Conservation (phyloP, 306 rosid species). For the Quercus agrifolia region DNA sequence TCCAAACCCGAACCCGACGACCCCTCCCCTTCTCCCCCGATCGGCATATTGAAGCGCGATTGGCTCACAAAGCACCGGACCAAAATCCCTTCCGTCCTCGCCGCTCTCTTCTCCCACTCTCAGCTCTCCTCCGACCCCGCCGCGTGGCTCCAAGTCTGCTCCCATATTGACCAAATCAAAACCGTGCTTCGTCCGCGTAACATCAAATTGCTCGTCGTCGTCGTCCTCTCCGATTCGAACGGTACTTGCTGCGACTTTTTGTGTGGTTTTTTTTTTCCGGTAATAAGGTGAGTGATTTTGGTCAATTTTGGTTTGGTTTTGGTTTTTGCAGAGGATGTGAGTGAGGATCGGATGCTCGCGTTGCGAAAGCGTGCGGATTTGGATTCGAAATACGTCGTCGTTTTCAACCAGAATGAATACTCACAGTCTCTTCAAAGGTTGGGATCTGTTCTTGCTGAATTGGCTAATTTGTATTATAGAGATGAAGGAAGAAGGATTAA, state of each 20-base stretch:
- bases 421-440: slow-evolving; percentile 65
- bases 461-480: slow-evolving; percentile 57
- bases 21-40: slow-evolving; percentile 22
- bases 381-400: slow-evolving; percentile 62
- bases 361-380: slow-evolving; percentile 87
- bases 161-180: slow-evolving; percentile 80
- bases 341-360: slow-evolving; percentile 85
- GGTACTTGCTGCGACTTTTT: too few species aligned
- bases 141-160: slow-evolving; percentile 87
- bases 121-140: slow-evolving; percentile 79
- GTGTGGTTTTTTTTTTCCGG: too few species aligned
- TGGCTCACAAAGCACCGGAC: slow-evolving; percentile 96
- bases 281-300: not conserved
- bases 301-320: too few species aligned
- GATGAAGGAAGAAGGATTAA: slow-evolving; percentile 88
- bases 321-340: slow-evolving; percentile 54
- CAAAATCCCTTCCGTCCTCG: slow-evolving; percentile 66
- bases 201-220: slow-evolving; percentile 56
- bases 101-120: slow-evolving; percentile 54
- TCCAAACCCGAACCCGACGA: slow-evolving; percentile 18
- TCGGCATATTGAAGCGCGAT: slow-evolving; percentile 60
- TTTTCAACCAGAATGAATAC: slow-evolving; percentile 54
- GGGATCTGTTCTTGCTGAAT: slow-evolving; percentile 62
- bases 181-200: slow-evolving; percentile 58
- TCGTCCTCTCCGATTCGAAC: slow-evolving; percentile 42